Percentiles rank a stretch among this genome's conserved stretches.
These are phyloP conservation scores for Coemansia sp. DNA, from an alignment of 192 early-diverging fungal species.

Conservation along the genomic window DNA sequence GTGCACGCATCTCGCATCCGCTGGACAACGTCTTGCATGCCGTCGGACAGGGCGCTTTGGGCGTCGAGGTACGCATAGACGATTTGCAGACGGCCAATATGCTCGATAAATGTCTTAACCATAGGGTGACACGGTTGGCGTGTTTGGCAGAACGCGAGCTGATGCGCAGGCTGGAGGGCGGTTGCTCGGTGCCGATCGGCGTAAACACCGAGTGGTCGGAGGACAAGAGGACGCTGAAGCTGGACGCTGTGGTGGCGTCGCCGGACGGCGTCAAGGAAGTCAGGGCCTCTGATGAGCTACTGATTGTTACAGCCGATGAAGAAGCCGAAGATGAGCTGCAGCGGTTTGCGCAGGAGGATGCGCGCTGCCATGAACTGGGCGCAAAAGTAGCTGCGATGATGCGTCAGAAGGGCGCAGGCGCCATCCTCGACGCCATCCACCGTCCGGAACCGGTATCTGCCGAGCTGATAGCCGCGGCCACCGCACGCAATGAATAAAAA, in stretches of 20 bases:
- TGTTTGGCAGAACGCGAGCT: constrained; percentile 83
- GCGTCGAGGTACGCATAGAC: constrained; percentile 74
- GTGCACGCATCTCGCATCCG: constrained; percentile 70
- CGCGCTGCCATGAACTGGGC: constrained; percentile 53
- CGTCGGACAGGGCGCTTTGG: constrained; percentile 92
- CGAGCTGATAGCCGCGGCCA: constrained; percentile 2
- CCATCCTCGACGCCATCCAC: constrained; percentile 59
- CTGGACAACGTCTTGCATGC: constrained; percentile 78
- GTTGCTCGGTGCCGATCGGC: constrained; percentile 94
- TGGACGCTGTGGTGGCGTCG: constrained; percentile 72
- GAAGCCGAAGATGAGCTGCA: constrained; percentile 7
- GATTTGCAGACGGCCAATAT: constrained; percentile 59
- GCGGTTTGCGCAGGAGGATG: not conserved
- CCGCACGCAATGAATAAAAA: not conserved
- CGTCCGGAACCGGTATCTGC: not conserved
- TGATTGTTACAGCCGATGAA: not conserved
- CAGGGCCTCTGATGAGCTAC: constrained; percentile 40
- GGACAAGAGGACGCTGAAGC: constrained; percentile 24
- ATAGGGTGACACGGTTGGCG: constrained; percentile 63
- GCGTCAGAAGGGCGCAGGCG: constrained; percentile 56
- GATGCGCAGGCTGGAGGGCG: constrained; percentile 90
- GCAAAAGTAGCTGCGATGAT: constrained; percentile 49
- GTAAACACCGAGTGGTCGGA: constrained; percentile 65
- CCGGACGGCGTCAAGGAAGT: constrained; percentile 75
- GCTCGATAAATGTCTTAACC: constrained; percentile 63